Evolutionary conservation across 345 rosid species (phyloP).

Genomic region (Citrus unshiu): DNA sequence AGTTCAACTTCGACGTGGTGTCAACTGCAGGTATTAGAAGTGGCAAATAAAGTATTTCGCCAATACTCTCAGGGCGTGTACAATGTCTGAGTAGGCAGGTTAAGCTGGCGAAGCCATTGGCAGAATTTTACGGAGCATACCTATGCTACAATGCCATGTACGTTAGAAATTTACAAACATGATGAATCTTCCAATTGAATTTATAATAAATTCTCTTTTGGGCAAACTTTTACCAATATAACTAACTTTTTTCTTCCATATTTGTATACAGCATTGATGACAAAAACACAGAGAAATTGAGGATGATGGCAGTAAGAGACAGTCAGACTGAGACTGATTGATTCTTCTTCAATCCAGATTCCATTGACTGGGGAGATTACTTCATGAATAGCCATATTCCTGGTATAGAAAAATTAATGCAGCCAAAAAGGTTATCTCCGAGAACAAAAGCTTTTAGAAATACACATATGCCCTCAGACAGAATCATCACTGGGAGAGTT

Average conservation of each 20-base stretch:
- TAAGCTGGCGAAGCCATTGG: slow-evolving; percentile 53
- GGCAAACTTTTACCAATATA: background rate
- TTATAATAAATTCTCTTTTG: too few species aligned
- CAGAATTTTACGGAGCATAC: slow-evolving; percentile 74
- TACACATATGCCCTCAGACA: too few species aligned
- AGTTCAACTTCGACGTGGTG: background rate
- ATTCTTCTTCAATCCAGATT: slow-evolving; percentile 53
- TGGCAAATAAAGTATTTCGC: slow-evolving; percentile 48
- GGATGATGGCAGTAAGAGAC: slow-evolving; percentile 31
- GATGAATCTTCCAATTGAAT: too few species aligned
- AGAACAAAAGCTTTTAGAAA: too few species aligned
- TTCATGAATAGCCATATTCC: slow-evolving; percentile 51
- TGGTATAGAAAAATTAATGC: slow-evolving; percentile 36
- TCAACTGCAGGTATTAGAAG: slow-evolving; percentile 31
- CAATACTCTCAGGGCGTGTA: slow-evolving; percentile 34
- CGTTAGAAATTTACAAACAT: slow-evolving; percentile 63
- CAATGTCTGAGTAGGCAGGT: slow-evolving; percentile 39
- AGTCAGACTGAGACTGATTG: slow-evolving; percentile 20
- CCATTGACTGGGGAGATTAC: slow-evolving; percentile 60
- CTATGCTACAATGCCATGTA: slow-evolving; percentile 73
- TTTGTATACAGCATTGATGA: slow-evolving; percentile 45
- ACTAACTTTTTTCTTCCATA: background rate
- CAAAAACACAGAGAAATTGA: slow-evolving; percentile 41
- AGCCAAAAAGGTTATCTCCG: too few species aligned
- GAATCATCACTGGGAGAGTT: too few species aligned